Percentiles rank a stretch among this genome's conserved stretches.
These are phyloP conservation scores for Aspergillus versicolor DNA, from an alignment of 2,329 filamentous ascomycete species.

Conservation along the genomic window DNA sequence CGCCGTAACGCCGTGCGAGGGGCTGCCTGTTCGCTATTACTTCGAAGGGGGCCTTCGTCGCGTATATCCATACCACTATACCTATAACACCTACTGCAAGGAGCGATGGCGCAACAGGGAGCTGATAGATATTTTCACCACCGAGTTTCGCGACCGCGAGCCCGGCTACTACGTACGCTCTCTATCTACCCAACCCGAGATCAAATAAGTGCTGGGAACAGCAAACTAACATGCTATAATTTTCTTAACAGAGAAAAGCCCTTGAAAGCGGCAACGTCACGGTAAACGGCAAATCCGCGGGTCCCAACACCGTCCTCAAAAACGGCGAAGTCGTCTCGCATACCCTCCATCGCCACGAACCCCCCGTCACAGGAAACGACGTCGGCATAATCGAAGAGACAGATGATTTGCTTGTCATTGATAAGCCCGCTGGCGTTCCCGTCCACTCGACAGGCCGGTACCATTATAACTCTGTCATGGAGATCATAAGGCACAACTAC, in stretches of 20 bases:
- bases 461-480: constrained; percentile 89
- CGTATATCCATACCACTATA: constrained; percentile 84
- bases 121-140: constrained; percentile 82
- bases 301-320: constrained; percentile 68
- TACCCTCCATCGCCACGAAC: constrained; percentile 92
- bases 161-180: constrained; percentile 74
- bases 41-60: constrained; percentile 80
- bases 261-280: constrained; percentile 77
- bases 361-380: constrained; percentile 78
- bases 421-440: constrained; percentile 92
- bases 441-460: constrained; percentile 95
- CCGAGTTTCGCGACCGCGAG: constrained; percentile 88
- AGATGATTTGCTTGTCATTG: constrained; percentile 89
- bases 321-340: constrained; percentile 93
- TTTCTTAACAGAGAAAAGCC: constrained; percentile 58
- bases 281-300: constrained; percentile 73
- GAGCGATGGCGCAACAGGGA: constrained; percentile 82
- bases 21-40: constrained; percentile 72
- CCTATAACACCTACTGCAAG: constrained; percentile 94
- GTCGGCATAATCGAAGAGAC: constrained; percentile 88
- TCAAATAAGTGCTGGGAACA: background rate
- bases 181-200: background rate
- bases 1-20: constrained; percentile 38
- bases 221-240: background rate
- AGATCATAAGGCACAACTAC: constrained; percentile 83